A percentile compares a stretch with the other conserved stretches of the same genome.
These are phyloP conservation scores for Calocybe indica DNA, from an alignment of 768 basidiomycete genomes.

Conservation along the genomic window DNA sequence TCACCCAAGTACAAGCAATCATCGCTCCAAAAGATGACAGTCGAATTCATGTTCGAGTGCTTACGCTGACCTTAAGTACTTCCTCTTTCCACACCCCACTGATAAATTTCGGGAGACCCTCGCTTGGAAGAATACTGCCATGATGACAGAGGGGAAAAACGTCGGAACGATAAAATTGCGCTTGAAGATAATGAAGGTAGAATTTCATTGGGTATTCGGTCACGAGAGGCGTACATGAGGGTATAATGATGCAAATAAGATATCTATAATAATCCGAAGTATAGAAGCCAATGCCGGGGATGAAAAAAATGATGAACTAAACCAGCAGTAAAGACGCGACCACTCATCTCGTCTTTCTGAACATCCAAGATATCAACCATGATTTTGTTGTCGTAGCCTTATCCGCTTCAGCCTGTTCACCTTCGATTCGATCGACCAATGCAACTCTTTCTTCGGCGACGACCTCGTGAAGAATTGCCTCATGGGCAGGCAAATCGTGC, in stretches of 20 bases:
- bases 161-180: conserved; percentile 19
- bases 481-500: conserved; percentile 46
- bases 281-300: conserved; percentile 21
- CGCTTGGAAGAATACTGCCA: conserved; percentile 17
- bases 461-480: conserved; percentile 64
- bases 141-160: conserved; percentile 25
- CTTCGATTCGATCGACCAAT: conserved; percentile 43
- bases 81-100: conserved; percentile 2
- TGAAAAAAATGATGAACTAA: conserved; percentile 15
- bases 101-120: conserved; percentile 26
- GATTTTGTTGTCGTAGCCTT: conserved; percentile 41
- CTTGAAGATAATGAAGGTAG: too few relatives aligned
- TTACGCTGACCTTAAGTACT: conserved; percentile 12
- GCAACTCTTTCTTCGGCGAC: conserved; percentile 65
- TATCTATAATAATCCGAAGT: conserved; percentile 31
- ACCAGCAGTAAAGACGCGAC: not conserved
- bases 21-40: conserved; percentile 10
- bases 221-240: conserved; percentile 8
- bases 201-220: conserved; percentile 2
- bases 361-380: conserved; percentile 68
- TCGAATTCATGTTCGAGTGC: not conserved
- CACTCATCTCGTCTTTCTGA: conserved; percentile 31
- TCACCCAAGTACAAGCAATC: conserved; percentile 22
- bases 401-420: conserved; percentile 47
- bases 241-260: conserved; percentile 13